Conservation (phyloP, 768 basidiomycete species). For the Hygrophorus russula region DNA sequence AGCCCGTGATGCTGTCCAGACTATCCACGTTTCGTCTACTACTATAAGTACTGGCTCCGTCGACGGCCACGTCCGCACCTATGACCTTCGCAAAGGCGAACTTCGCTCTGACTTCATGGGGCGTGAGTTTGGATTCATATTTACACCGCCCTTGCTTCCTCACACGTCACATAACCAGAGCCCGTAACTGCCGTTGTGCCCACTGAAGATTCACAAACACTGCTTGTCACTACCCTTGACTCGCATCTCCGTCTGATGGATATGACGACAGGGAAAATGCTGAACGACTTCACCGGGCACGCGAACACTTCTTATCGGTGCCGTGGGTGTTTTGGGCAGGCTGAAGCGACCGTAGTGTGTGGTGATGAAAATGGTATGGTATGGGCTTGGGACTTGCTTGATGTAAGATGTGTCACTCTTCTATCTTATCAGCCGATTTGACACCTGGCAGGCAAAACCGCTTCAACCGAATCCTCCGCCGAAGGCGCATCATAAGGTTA, state of each 20-base stretch:
- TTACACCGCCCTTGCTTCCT: background rate
- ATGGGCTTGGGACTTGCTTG: conserved; percentile 91
- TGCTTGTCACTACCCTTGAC: conserved; percentile 78
- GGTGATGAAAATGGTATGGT: conserved; percentile 87
- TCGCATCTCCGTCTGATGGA: conserved; percentile 84
- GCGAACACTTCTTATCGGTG: conserved; percentile 64
- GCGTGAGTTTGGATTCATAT: conserved; percentile 37
- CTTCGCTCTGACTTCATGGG: conserved; percentile 85
- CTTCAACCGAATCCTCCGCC: conserved; percentile 66
- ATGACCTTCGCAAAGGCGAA: conserved; percentile 91
- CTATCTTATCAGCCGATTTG: conserved; percentile 6
- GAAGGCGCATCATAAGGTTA: conserved; percentile 69
- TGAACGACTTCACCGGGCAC: conserved; percentile 82
- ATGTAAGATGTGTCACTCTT: conserved; percentile 35
- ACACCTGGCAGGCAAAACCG: conserved; percentile 45
- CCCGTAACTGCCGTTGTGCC: conserved; percentile 80
- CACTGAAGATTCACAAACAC: conserved; percentile 68
- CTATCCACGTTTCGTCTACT: conserved; percentile 54
- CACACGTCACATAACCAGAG: conserved; percentile 31
- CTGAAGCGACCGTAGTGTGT: conserved; percentile 69
- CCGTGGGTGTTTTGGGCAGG: conserved; percentile 73
- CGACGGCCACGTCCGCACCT: conserved; percentile 86
- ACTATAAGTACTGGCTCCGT: conserved; percentile 76
- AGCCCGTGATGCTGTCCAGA: conserved; percentile 78
- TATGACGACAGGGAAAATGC: conserved; percentile 62